Base-by-base conservation (phyloP, 2,329 filamentous ascomycete species). In the Alternaria viburni region DNA sequence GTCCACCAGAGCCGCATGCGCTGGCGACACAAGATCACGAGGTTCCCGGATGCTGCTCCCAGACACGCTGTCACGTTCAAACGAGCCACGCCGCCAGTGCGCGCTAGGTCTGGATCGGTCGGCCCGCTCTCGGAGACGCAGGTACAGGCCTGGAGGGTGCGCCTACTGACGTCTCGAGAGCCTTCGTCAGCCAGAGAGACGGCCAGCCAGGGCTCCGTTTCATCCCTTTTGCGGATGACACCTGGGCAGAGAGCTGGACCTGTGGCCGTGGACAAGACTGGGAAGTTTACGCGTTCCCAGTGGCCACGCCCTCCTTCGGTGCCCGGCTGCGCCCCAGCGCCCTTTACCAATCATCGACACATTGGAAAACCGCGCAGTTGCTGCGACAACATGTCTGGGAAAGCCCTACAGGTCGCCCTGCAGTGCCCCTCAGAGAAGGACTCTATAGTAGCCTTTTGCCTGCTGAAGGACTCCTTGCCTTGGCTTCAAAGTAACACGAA, bases 1-100 rank as follows among this genome's bases (percentile, higher is more conserved):
- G 56, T 50, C 65, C 69, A 64, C 64, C 60, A 47, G 57, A 67
- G 59, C 62, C 56, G 67, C 71, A 69, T 74, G 72, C 67, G 71
- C 61, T 75, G 73, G 69, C 60, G 21, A 61, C 44, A 61, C 58
- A 65, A 59, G 44, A 64, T 67, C 69, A 66, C 63, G 56, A 64
- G 59, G 36, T 59, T 68, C 69, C 65, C 62, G 56, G 60, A 59
- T 59, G 60, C 68, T 62, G 67, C 69, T 60, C 56, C 71, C 62
- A 63, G 62, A 71, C 68, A 70, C 62, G 64, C 65, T 70, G 67
- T 72, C 63, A 67, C 68, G 64, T 66, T 64, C 57, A 57, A 17
- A 64, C 51, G 60, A 62, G 67, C 67, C 68, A 70, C 65, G 63
- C 69, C 67, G 52, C 30, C 54, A 41, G 49, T 54, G 41, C 17